Evolutionary conservation across 257 asterid species (phyloP), one percentile per base, ranked within the genome.

Genomic region (Salvia splendens): DNA sequence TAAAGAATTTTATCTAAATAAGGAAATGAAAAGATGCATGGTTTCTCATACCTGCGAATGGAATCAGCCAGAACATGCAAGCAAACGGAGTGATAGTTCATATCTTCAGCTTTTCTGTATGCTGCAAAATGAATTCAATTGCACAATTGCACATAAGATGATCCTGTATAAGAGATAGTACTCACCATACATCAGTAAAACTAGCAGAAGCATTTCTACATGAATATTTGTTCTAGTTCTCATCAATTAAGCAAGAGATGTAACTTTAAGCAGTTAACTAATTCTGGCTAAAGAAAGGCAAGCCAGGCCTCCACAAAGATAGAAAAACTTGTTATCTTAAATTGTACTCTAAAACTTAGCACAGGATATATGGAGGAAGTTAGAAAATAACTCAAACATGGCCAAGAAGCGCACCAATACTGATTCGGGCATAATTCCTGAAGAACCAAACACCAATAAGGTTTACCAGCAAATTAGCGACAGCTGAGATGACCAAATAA

Each of bases 391-490:
- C n/a, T 43, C 33, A 62, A 73, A 51, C 16, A 69, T 10, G 74
- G 65, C 35, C 12, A 74, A 65, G 73, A 65, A 56, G 63, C 90
- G 65, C 71, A 90, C 98, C 97, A 63, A 93, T 86, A 79, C 72
- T 93, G 77, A 90, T 71, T 68, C 98, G 93, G 59, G 97, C 98
- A 80, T 93, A 93, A 77, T 83, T 89, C 77, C 97, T 81, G 81
- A 89, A 93, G 90, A 86, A 93, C 98, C 96, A 90, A 78, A 92
- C 97, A 61, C 97, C 98, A 74, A 92, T 88, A 77, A 89, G 95
- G 79, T 92, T 92, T 78, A 92, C 98, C 80, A 88, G 82, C 87
- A 92, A 83, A 79, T 92, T 92, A 46, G 97, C 85, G 68, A 89
- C 88, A 74, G 98, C 96, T 38, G 98, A 92, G 82, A 89, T 70